Percentiles rank a stretch among this genome's conserved stretches.
Evolutionary conservation across 768 basidiomycete species (phyloP).

Genomic region (Lentinula detonsa): DNA sequence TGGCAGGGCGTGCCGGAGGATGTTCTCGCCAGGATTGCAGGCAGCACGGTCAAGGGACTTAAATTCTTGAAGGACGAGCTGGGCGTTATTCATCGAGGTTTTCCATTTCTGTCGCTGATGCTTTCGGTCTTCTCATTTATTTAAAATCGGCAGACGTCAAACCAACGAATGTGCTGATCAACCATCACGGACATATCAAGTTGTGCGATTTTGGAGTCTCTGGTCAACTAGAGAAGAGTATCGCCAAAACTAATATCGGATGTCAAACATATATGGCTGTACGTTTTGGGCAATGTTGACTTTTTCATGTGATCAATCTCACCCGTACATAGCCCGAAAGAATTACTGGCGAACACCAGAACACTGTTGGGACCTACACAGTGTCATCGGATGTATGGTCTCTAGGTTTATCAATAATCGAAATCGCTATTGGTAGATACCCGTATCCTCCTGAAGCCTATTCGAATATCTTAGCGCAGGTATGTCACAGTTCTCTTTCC

Average conservation of each 20-base stretch:
- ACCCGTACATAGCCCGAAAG: conserved; percentile 70
- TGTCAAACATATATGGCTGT: conserved; percentile 99
- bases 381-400: conserved; percentile 99
- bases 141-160: conserved; percentile 62
- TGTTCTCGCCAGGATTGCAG: conserved; percentile 78
- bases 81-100: conserved; percentile 65
- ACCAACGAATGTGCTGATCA: conserved; percentile 91
- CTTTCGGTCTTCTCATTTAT: background rate
- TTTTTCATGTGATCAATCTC: background rate
- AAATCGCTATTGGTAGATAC: conserved; percentile 85
- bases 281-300: conserved; percentile 23
- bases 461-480: conserved; percentile 93
- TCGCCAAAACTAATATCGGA: conserved; percentile 98
- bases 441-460: conserved; percentile 98
- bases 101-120: conserved; percentile 1
- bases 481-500: conserved; percentile 15
- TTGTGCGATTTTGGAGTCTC: conserved; percentile 99
- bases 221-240: conserved; percentile 91
- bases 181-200: conserved; percentile 83
- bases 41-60: conserved; percentile 80
- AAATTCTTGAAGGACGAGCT: conserved; percentile 94
- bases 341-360: conserved; percentile 90
- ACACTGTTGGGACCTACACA: conserved; percentile 84
- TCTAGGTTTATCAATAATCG: conserved; percentile 88
- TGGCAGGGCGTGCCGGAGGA: conserved; percentile 61